A percentile compares a stretch with the other conserved stretches of the same genome.
Evolutionary conservation across 2,329 filamentous ascomycete genomes (phyloP).

Genomic region (Colletotrichum eremochloae): DNA sequence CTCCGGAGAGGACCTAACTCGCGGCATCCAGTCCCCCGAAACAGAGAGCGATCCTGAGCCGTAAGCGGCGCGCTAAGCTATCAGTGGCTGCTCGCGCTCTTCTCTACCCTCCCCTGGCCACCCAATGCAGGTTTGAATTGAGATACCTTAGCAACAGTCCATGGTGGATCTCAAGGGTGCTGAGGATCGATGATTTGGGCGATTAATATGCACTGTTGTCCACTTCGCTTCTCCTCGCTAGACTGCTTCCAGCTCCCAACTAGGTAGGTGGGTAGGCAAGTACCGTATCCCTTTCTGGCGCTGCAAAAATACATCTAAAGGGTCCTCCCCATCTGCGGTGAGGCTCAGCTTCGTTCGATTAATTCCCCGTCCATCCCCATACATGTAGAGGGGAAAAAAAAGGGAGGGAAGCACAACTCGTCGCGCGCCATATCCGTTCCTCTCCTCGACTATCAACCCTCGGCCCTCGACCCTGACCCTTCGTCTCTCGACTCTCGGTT

Average conservation of each 20-base stretch:
- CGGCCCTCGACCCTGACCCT: slow-evolving; percentile 10
- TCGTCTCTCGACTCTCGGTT: slow-evolving; percentile 19
- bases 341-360: slow-evolving; percentile 37
- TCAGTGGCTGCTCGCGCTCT: slow-evolving; percentile 24
- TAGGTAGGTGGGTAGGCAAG: slow-evolving; percentile 12
- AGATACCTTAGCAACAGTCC: not conserved
- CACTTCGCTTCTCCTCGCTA: slow-evolving; percentile 11
- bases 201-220: slow-evolving; percentile 20
- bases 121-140: slow-evolving; percentile 6
- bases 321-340: slow-evolving; percentile 36
- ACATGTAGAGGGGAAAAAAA: slow-evolving; percentile 31
- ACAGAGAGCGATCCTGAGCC: slow-evolving; percentile 37
- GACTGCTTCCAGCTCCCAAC: slow-evolving; percentile 20
- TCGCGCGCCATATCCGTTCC: slow-evolving; percentile 27
- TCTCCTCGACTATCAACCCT: slow-evolving; percentile 8
- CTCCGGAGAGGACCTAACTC: slow-evolving; percentile 16
- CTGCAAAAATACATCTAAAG: slow-evolving; percentile 24
- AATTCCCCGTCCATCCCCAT: slow-evolving; percentile 36
- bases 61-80: slow-evolving; percentile 32
- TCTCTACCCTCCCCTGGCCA: slow-evolving; percentile 3
- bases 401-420: slow-evolving; percentile 23
- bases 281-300: not conserved
- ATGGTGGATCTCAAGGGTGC: slow-evolving; percentile 29
- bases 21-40: slow-evolving; percentile 23
- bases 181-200: slow-evolving; percentile 28